A percentile compares a stretch with the other conserved stretches of the same genome.
These are phyloP conservation scores for Scytalidium lignicola DNA, from an alignment of 2,329 filamentous ascomycete species.

Conservation along the genomic window DNA sequence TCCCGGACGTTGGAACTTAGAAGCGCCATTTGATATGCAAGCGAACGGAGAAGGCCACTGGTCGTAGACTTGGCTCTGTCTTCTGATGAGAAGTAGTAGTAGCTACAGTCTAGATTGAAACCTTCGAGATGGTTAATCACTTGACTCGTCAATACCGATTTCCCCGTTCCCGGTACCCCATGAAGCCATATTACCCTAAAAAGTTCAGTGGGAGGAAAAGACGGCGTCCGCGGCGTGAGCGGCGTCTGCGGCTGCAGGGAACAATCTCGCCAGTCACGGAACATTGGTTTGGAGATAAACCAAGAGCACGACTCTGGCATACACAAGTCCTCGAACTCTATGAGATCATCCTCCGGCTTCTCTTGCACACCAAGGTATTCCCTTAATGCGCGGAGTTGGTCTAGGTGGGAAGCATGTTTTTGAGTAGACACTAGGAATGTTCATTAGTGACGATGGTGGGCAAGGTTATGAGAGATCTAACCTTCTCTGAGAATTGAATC, in stretches of 20 bases:
- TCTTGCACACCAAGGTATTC: conserved; percentile 3
- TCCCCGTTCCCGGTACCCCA: conserved; percentile 22
- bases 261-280: conserved; percentile 21
- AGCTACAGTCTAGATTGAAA: conserved; percentile 8
- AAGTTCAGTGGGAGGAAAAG: no score
- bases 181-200: conserved; percentile 25
- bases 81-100: conserved; percentile 21
- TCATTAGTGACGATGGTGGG: no score
- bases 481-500: conserved; percentile 11
- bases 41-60: conserved; percentile 15
- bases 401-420: no score
- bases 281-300: conserved; percentile 23
- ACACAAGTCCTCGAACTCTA: conserved; percentile 12
- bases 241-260: background rate
- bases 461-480: no score
- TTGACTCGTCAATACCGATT: conserved; percentile 15
- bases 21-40: conserved; percentile 31
- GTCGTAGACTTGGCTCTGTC: conserved; percentile 12
- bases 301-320: conserved; percentile 26
- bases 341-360: conserved; percentile 22
- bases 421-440: no score
- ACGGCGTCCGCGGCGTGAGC: no score
- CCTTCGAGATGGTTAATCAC: conserved; percentile 14
- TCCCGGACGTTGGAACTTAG: conserved; percentile 17
- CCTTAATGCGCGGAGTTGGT: no score